Evolutionary conservation across 352 stramenopile genomes (phyloP).

Genomic region (Globisporangium spinosum): DNA sequence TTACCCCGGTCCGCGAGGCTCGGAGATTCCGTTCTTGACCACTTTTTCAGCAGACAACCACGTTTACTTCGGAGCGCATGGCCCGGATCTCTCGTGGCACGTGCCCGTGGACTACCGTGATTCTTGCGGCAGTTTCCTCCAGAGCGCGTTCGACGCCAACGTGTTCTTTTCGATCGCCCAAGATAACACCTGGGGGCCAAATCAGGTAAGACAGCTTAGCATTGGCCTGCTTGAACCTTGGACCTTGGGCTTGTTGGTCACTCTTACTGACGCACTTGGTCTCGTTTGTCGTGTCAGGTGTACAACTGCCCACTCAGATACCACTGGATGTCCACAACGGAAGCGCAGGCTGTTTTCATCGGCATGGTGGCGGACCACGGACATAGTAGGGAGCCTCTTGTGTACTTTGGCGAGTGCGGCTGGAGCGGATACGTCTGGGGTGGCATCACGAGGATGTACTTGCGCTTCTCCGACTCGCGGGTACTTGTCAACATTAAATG

Average conservation of each 20-base stretch:
- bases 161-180: conserved; percentile 75
- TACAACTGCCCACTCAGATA: conserved; percentile 88
- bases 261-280: background rate
- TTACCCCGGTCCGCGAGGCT: conserved; percentile 27
- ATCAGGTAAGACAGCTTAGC: conserved; percentile 25
- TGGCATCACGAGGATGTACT: conserved; percentile 50
- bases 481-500: conserved; percentile 16
- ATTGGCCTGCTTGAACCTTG: background rate
- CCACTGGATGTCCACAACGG: conserved; percentile 79
- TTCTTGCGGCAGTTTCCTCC: conserved; percentile 64
- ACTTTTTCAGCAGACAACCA: conserved; percentile 49
- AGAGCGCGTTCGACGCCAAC: conserved; percentile 43
- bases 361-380: conserved; percentile 28
- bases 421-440: conserved; percentile 81
- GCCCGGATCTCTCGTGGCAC: conserved; percentile 64
- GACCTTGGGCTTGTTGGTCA: background rate
- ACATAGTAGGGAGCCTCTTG: conserved; percentile 31
- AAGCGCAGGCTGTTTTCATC: conserved; percentile 46
- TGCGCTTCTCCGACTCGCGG: conserved; percentile 85
- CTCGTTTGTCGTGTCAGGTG: conserved; percentile 17
- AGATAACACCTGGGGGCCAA: conserved; percentile 53
- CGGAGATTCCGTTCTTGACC: conserved; percentile 34
- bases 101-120: conserved; percentile 41
- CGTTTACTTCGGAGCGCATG: conserved; percentile 83
- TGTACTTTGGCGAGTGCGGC: conserved; percentile 86